Percentiles rank a stretch among this genome's conserved stretches.
Conservation (phyloP, 306 rosid genomes). For the Echinosophora koreensis region DNA sequence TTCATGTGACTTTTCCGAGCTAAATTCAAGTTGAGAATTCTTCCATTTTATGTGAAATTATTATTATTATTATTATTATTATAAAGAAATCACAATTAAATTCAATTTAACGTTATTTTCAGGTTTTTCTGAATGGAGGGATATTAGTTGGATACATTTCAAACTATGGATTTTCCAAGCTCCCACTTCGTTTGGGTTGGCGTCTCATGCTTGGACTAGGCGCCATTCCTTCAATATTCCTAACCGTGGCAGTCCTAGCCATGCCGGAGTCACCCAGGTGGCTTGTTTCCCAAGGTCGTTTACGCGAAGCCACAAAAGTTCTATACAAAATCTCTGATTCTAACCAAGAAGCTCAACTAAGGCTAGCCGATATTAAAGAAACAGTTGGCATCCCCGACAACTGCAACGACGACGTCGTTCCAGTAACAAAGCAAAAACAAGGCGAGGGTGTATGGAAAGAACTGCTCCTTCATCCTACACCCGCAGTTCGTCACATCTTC, state of each 20-base stretch:
- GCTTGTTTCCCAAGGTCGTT: slow-evolving; percentile 78
- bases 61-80: too few relatives aligned
- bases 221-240: slow-evolving; percentile 61
- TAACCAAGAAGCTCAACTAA: slow-evolving; percentile 56
- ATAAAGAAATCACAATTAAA: too few relatives aligned
- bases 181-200: slow-evolving; percentile 64
- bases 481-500: slow-evolving; percentile 66
- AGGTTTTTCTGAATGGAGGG: slow-evolving; percentile 72
- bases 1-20: too few relatives aligned
- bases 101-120: not conserved
- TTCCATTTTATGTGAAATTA: too few relatives aligned
- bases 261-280: slow-evolving; percentile 93
- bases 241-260: slow-evolving; percentile 57
- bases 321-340: slow-evolving; percentile 72
- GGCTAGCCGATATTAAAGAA: slow-evolving; percentile 68
- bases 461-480: slow-evolving; percentile 62
- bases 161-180: slow-evolving; percentile 65
- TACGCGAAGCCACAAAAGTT: slow-evolving; percentile 63
- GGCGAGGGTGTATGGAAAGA: slow-evolving; percentile 78
- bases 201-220: slow-evolving; percentile 80
- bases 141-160: slow-evolving; percentile 75
- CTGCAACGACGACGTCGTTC: slow-evolving; percentile 64
- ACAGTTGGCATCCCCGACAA: slow-evolving; percentile 64
- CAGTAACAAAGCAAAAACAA: slow-evolving; percentile 45
- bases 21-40: too few relatives aligned